Conservation (phyloP, 768 basidiomycete genomes). For the Leccinum pellstonianum region DNA sequence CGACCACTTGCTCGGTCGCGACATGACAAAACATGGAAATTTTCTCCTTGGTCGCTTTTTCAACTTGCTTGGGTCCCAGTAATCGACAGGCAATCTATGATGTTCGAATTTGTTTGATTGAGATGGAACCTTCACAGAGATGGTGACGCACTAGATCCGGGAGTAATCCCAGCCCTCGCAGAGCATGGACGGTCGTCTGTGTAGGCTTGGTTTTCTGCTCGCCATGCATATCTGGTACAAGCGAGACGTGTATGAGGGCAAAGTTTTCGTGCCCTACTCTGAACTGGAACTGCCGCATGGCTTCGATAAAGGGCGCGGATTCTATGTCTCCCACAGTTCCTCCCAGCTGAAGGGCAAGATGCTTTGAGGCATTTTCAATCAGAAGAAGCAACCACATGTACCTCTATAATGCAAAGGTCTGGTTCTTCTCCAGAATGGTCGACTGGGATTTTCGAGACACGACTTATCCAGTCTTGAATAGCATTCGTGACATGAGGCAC, state of each 20-base stretch:
- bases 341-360: constrained; percentile 62
- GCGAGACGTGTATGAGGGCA: constrained; percentile 93
- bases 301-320: constrained; percentile 96
- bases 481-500: constrained; percentile 96
- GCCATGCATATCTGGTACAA: constrained; percentile 98
- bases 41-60: constrained; percentile 85
- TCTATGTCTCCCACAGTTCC: constrained; percentile 99
- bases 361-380: constrained; percentile 6
- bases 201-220: constrained; percentile 99
- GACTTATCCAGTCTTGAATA: constrained; percentile 98
- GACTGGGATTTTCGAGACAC: constrained; percentile 90
- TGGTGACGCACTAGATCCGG: constrained; percentile 76
- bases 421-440: constrained; percentile 92
- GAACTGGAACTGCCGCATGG: constrained; percentile 99
- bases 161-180: constrained; percentile 87
- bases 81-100: constrained; percentile 89
- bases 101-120: background rate
- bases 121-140: background rate
- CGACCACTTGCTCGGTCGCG: constrained; percentile 81
- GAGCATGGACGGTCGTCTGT: constrained; percentile 92
- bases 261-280: constrained; percentile 96
- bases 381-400: constrained; percentile 33
- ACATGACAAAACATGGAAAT: constrained; percentile 99
- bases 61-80: constrained; percentile 76
- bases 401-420: constrained; percentile 97